These are phyloP conservation scores for Theobroma cacao DNA, from an alignment of 345 rosid species.

Conservation along the genomic window DNA sequence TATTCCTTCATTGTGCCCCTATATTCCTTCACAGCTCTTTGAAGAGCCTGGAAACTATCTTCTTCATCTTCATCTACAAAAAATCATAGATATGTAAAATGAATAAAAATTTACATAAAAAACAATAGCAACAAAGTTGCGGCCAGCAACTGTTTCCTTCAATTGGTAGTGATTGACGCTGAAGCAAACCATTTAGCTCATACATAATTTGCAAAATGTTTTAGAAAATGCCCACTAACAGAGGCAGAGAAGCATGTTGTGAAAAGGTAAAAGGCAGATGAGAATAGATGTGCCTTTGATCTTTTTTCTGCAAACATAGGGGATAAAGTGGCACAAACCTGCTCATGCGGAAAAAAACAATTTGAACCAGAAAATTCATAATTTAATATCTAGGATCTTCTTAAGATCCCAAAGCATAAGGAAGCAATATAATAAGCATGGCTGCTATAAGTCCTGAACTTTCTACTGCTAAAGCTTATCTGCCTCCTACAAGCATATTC, in stretches of 20 bases:
- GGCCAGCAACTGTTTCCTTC: neutral
- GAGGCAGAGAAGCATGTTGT: neutral
- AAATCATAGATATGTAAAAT: conserved; percentile 1
- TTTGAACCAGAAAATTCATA: neutral
- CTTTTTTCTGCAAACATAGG: neutral
- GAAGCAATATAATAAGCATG: neutral
- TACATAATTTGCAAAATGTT: neutral
- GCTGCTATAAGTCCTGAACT: neutral
- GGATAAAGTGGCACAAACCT: too few species aligned
- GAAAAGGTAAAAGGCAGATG: neutral
- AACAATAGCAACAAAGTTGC: neutral
- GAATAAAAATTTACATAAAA: neutral
- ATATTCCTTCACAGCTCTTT: conserved; percentile 51
- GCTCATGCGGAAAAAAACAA: too few species aligned
- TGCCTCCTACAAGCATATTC: neutral
- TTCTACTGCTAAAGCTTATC: neutral
- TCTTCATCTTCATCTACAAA: conserved; percentile 41
- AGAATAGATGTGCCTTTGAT: neutral
- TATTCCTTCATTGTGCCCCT: conserved; percentile 55
- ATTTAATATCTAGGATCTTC: neutral
- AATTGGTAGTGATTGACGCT: neutral
- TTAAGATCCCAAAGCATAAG: neutral
- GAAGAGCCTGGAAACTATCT: conserved; percentile 48
- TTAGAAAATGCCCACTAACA: neutral
- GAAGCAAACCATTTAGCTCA: neutral